A percentile compares a stretch with the other conserved stretches of the same genome.
Evolutionary conservation across 768 basidiomycete genomes (phyloP).

Genomic region (Boletus subcaerulescens): DNA sequence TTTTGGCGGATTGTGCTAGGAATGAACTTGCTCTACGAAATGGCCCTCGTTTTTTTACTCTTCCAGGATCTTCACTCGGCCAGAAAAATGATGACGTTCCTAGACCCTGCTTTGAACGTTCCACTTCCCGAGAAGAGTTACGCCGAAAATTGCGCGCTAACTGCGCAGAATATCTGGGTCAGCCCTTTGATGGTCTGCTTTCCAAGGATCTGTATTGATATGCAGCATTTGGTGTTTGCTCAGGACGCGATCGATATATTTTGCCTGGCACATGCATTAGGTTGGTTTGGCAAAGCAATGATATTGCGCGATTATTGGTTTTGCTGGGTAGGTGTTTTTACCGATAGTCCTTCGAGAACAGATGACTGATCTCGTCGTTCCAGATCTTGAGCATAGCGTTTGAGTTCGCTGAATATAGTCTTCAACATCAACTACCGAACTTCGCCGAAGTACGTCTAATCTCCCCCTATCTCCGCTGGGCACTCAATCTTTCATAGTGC

Average conservation of each 20-base stretch:
- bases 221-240: neutral
- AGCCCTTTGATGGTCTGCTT: conserved; percentile 11
- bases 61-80: conserved; percentile 84
- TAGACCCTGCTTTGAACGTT: conserved; percentile 70
- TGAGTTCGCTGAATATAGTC: conserved; percentile 84
- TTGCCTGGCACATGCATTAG: conserved; percentile 79
- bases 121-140: conserved; percentile 84
- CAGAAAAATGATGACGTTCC: conserved; percentile 69
- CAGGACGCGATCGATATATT: conserved; percentile 85
- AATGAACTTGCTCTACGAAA: conserved; percentile 79
- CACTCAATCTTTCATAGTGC: conserved; percentile 47
- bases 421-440: conserved; percentile 86
- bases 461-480: conserved; percentile 17
- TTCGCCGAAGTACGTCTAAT: conserved; percentile 69
- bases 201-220: neutral
- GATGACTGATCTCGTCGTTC: conserved; percentile 8
- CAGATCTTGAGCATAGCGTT: conserved; percentile 87
- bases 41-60: conserved; percentile 78
- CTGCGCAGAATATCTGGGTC: conserved; percentile 65
- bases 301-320: conserved; percentile 92
- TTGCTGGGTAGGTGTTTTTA: conserved; percentile 64
- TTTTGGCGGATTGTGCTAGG: conserved; percentile 82
- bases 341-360: neutral
- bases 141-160: conserved; percentile 75
- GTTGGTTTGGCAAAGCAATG: conserved; percentile 92